Conservation (phyloP, 2,329 filamentous ascomycete species). For the Fusarium sp. region DNA sequence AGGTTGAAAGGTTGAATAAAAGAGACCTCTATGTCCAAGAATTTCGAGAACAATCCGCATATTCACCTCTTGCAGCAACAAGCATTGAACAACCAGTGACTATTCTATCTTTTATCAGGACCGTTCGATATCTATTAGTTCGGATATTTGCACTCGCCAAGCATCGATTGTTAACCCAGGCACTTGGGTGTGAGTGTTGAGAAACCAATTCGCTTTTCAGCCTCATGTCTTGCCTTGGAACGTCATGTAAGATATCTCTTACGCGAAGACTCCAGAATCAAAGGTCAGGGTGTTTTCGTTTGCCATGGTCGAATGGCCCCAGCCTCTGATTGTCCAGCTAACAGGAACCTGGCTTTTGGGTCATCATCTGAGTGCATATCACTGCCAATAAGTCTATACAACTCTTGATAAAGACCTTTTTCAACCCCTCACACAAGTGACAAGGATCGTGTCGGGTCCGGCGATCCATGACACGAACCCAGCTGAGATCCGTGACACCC, state of each 20-base stretch:
- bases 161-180: background rate
- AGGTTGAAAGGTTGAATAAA: background rate
- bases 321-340: background rate
- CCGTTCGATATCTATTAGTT: background rate
- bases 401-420: background rate
- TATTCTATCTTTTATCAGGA: background rate
- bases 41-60: background rate
- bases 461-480: constrained; percentile 35
- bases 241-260: background rate
- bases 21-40: background rate
- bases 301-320: background rate
- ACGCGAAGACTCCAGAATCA: background rate
- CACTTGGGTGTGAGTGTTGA: constrained; percentile 3
- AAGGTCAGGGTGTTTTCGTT: background rate
- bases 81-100: background rate
- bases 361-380: background rate
- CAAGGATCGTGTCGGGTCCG: constrained; percentile 27
- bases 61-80: background rate
- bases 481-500: constrained; percentile 42
- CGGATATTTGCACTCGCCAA: background rate
- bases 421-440: constrained; percentile 14
- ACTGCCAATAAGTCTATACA: background rate
- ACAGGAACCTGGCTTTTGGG: background rate
- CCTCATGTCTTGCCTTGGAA: constrained; percentile 2
- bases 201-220: constrained; percentile 12